Evolutionary conservation across 2,329 filamentous ascomycete genomes (phyloP), one percentile per base, ranked within the genome.

Genomic region (Paecilomyces formosus): DNA sequence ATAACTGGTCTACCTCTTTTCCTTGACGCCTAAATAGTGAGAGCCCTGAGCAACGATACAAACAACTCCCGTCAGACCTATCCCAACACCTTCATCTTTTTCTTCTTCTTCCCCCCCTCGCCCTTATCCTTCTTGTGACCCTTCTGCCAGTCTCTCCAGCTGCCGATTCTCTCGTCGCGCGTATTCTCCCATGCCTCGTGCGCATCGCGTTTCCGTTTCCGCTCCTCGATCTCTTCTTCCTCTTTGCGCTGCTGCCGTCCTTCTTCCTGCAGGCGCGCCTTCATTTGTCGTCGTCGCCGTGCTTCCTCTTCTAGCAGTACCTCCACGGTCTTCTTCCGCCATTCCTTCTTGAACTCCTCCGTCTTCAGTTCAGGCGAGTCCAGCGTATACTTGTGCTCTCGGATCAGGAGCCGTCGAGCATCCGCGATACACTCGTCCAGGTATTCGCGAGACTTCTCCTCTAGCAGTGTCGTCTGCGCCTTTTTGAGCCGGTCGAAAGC

Each of bases 401-500:
- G 89, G 70, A 99, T 94, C 58, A 97, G 81, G 50, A 99, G 84
- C 85, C 94, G 93, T 68, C 94, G 91, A 54, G 94, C 94, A 74
- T 99, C 94, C 39, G 93, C 89, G 66, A 97, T 97, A 66, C 90
- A 89, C 76, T 97, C 94, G 78, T 99, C 94, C 1, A 99, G 86
- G 35, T 85, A 84, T 62, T 83, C 85, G 60, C 94, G 91, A 71
- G 90, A 84, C 77, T 97, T 97, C 79, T 97, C 93, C 74, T 99
- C 94, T 79, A 96, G 88, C 3, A 99, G 84, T 67, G 90, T 85
- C 1, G 87, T 89, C 71, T 97, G 92, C 0, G 94, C 94, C 76
- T 97, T 97, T 70, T 96, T 96, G 28, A 99, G 83, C 9, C 93
- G 87, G 76, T 99, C 94, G 72, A 99, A 99, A 64, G 94, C 94